Percentiles rank a stretch among this genome's conserved stretches.
Conservation (phyloP, 306 rosid genomes). For the Rosa multiflora region DNA sequence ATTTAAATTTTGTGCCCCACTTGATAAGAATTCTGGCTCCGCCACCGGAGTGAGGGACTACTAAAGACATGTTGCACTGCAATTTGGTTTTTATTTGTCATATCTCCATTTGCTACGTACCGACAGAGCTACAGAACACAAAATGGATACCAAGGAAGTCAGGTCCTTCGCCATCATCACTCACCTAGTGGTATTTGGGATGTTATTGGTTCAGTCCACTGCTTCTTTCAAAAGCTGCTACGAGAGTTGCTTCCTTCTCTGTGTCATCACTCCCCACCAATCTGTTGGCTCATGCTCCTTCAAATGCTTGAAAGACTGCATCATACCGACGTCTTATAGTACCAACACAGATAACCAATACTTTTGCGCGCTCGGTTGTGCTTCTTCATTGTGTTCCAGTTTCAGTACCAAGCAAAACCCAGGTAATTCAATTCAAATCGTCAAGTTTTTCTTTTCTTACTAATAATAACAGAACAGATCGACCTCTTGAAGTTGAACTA, state of each 20-base stretch:
- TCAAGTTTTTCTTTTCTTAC: neutral
- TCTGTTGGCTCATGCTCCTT: conserved; percentile 33
- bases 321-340: conserved; percentile 6
- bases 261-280: conserved; percentile 32
- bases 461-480: neutral
- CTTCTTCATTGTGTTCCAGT: conserved; percentile 37
- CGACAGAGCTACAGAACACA: neutral
- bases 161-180: neutral
- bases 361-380: conserved; percentile 49
- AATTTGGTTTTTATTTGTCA: neutral
- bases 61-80: neutral
- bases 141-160: neutral
- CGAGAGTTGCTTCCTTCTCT: conserved; percentile 38
- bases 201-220: conserved; percentile 13
- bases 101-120: neutral
- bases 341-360: neutral
- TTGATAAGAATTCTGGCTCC: no score
- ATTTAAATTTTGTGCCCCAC: no score
- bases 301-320: conserved; percentile 42
- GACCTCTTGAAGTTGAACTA: neutral
- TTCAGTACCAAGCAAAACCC: conserved; percentile 38
- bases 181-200: conserved; percentile 12
- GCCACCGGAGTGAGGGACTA: no score
- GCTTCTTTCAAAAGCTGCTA: conserved; percentile 39
- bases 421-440: conserved; percentile 17